Percentiles rank a stretch among this genome's conserved stretches.
Conservation (phyloP, 805 yeast genomes). For the Ogataea saltuana region DNA sequence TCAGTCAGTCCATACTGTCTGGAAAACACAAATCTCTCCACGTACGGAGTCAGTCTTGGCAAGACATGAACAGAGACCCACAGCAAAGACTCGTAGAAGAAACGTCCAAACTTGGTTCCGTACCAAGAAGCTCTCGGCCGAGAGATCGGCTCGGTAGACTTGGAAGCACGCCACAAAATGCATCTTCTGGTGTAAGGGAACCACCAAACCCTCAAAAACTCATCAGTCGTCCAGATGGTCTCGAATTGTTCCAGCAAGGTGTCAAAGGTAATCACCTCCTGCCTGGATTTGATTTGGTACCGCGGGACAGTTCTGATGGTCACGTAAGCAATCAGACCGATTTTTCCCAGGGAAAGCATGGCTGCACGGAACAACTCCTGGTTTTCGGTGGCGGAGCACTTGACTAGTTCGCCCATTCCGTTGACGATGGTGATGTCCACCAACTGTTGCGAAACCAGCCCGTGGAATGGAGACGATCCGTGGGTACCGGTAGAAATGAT, state of each 20-base stretch:
- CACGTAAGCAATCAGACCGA: conserved; percentile 85
- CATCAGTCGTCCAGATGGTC: conserved; percentile 82
- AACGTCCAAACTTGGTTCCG: conserved; percentile 77
- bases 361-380: conserved; percentile 77
- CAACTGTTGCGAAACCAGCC: conserved; percentile 82
- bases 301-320: conserved; percentile 83
- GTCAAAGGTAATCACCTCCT: conserved; percentile 79
- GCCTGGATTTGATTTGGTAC: conserved; percentile 76
- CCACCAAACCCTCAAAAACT: conserved; percentile 96
- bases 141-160: conserved; percentile 64
- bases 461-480: conserved; percentile 92
- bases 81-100: conserved; percentile 74
- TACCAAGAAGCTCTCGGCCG: conserved; percentile 78
- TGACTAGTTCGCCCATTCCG: conserved; percentile 70
- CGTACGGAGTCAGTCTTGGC: conserved; percentile 78
- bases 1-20: conserved; percentile 82
- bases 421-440: conserved; percentile 76
- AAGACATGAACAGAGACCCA: conserved; percentile 74
- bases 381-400: conserved; percentile 64
- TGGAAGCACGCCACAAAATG: conserved; percentile 86
- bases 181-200: conserved; percentile 88
- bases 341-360: conserved; percentile 81
- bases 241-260: conserved; percentile 74
- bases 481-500: conserved; percentile 95
- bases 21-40: conserved; percentile 81